Conservation (phyloP, 306 rosid genomes). For the Chamaecrista fasciculata region DNA sequence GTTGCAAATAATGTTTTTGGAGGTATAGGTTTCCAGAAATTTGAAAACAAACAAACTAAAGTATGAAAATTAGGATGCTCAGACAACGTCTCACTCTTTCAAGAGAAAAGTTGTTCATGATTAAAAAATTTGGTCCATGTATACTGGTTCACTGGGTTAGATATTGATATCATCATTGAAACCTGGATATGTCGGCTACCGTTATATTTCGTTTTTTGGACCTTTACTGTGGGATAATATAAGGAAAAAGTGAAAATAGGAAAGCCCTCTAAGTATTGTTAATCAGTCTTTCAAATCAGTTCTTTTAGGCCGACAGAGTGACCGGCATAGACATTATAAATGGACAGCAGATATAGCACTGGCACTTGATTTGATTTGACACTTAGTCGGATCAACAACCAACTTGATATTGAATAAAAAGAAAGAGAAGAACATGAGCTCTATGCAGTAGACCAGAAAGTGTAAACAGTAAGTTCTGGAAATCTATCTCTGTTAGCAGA, state of each 20-base stretch:
- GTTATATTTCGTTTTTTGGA: neutral
- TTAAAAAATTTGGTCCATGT: neutral
- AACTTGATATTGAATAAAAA: conserved; percentile 13
- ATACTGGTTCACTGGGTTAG: neutral
- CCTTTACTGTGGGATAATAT: conserved; percentile 4
- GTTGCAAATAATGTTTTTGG: neutral
- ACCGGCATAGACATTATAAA: too few species aligned
- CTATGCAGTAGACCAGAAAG: conserved; percentile 7
- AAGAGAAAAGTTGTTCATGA: neutral
- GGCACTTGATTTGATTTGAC: neutral
- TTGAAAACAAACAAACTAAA: neutral
- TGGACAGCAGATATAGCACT: neutral
- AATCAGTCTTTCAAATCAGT: neutral
- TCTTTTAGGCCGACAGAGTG: neutral
- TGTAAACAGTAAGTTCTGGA: conserved; percentile 3
- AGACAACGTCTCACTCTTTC: neutral
- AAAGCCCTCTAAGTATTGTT: neutral
- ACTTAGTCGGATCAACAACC: conserved; percentile 5
- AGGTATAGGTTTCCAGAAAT: neutral
- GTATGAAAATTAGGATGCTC: neutral
- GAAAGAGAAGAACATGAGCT: neutral
- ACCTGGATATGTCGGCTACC: neutral
- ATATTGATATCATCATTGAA: conserved; percentile 15
- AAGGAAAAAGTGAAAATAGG: neutral
- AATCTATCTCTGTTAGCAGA: neutral